These are phyloP conservation scores for Jatropha multifida DNA, from an alignment of 441 rosid species.

Conservation along the genomic window DNA sequence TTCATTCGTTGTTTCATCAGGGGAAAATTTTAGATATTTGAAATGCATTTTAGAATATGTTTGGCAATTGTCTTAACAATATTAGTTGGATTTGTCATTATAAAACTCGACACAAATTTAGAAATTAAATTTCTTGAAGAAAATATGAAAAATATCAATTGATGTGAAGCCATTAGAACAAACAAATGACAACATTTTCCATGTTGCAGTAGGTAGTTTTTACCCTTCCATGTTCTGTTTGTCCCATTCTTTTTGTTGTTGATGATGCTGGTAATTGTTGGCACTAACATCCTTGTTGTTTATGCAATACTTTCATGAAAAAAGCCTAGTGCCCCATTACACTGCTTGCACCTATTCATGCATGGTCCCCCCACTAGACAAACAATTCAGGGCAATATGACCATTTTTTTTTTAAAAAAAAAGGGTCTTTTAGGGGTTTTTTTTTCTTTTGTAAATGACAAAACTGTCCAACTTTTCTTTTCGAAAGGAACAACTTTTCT, in stretches of 20 bases:
- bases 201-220: background rate
- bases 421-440: constrained; percentile 1
- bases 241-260: constrained; percentile 23
- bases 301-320: constrained; percentile 26
- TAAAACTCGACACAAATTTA: constrained; percentile 1
- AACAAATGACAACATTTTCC: background rate
- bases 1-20: no score
- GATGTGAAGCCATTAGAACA: no score
- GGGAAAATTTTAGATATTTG: background rate
- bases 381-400: constrained; percentile 35
- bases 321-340: constrained; percentile 28
- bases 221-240: constrained; percentile 4
- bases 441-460: constrained; percentile 31
- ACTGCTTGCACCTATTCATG: constrained; percentile 30
- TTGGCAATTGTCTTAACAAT: background rate
- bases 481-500: constrained; percentile 24
- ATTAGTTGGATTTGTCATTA: background rate
- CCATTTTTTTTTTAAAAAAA: constrained; percentile 12
- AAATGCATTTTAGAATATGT: background rate
- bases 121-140: no score
- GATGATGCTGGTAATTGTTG: constrained; percentile 23
- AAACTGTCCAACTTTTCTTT: constrained; percentile 37
- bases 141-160: no score
- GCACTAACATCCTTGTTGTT: constrained; percentile 29
- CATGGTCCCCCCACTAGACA: constrained; percentile 43